Base-by-base conservation (phyloP, 2,329 filamentous ascomycete genomes). In the Trichophyton rubrum region DNA sequence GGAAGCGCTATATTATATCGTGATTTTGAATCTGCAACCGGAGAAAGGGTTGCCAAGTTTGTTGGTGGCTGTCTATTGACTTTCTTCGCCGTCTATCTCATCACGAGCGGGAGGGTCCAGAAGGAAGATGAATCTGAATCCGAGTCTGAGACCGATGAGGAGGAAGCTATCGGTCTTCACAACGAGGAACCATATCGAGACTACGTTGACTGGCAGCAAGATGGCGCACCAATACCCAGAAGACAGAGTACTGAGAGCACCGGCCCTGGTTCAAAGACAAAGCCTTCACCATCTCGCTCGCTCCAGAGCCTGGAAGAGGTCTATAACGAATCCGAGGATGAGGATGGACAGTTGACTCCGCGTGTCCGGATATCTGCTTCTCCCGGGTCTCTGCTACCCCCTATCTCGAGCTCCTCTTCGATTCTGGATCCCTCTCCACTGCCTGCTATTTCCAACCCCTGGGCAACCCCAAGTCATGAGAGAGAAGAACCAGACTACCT, bases 71-170 rank as follows among this genome's bases (percentile, higher is more conserved):
- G 93, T 73, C 79, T 89, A 3, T 75, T 99, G 65, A 99, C 93
- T 0, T 99, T 99, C 72, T 85, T 92, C 62, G 93, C 93, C 8
- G 93, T 99, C n/a, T 97, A 93, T 74, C 82, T 96, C 66, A 96
- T 99, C 69, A 97, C 93, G 1, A 95, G 88, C 68, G 90, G 90
- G 59, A 82, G 91, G 66, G 77, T 82, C 58, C 76, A 73, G 13
- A 75, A 79, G 9, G 81, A 74, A 30, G 82, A 84, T 51, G 82
- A 82, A 40, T 77, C 83, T 49, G 82, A 82, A 40, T 77, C 83
- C 15, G 83, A 86, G 64, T 85, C 86, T 66, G 84, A 81, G 58
- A 80, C 82, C 41, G 78, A 82, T 47, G 85, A 86, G 67, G 85
- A 87, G 68, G 80, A 79, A 65, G 75, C 69, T 56, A 76, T 75